Evolutionary conservation across 176 grass and related monocot genomes (phyloP), one percentile per base, ranked within the genome.

Genomic region (Secale cereale): DNA sequence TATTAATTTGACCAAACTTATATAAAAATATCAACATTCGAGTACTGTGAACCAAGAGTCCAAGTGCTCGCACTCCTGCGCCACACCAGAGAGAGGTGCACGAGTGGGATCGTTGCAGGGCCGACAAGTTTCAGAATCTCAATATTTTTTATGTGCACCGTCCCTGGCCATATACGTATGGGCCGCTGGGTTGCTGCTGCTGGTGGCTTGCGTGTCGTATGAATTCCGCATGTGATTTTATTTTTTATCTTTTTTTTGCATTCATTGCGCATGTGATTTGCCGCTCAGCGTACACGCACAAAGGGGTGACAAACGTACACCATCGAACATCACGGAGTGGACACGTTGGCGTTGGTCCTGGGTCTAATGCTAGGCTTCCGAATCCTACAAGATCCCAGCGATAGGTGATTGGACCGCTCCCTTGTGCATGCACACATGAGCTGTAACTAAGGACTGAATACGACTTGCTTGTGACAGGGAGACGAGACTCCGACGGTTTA

Each of bases 361-460:
- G 10, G 57, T 66, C 64, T 33, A 10, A 26, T 36, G 56, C 28
- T 27, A 77, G 79, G 72, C 72, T 74, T 74, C 70, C 78, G 83
- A 70, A 86, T 89, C 83, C 78, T 62, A 62, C 83, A 14, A 77
- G 78, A 89, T 89, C 88, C 11, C n/a, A n/a, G n/a, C n/a, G n/a
- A n/a, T n/a, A 23, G 17, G 29, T 11, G 71, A 89, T 78, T 82
- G 39, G 54, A 82, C 62, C 22, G 36, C 35, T 48, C 33, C 13
- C 69, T 10, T 39, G 23, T 59, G 33, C 75, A 56, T 39, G 10
- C 75, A 27, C 6, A 28, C 59, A 6, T 52, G 74, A 43, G 43
- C 76, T 32, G 43, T 29, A 43, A 56, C 25, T 33, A 65, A 71
- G 27, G 76, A 74, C 57, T 5, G 43, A 45, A 43, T 27, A 45